Conservation (phyloP, 2,329 filamentous ascomycete genomes). For the Thielaviopsis populi region DNA sequence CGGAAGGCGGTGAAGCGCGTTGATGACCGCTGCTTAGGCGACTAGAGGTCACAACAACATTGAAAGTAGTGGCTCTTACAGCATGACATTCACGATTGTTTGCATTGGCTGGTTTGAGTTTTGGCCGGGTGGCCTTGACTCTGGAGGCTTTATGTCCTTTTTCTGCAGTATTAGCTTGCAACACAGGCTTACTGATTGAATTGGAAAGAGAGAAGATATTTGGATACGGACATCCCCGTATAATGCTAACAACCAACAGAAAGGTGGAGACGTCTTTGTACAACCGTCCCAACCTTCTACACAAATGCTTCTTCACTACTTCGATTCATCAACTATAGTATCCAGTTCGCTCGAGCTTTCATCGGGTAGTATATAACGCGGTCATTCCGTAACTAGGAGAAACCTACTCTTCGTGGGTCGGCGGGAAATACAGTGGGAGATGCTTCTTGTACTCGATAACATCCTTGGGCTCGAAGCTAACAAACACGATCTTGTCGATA, state of each 20-base stretch:
- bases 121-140: not conserved
- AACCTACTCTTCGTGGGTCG: not conserved
- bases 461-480: conserved; percentile 69
- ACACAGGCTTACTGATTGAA: no score
- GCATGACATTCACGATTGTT: not conserved
- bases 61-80: not conserved
- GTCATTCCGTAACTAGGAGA: not conserved
- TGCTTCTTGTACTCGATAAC: conserved; percentile 52
- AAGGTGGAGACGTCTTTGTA: not conserved
- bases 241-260: not conserved
- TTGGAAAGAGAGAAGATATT: no score
- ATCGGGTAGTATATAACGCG: no score
- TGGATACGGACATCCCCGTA: no score
- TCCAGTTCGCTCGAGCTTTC: not conserved
- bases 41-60: not conserved
- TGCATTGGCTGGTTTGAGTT: not conserved
- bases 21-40: not conserved
- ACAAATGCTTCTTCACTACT: not conserved
- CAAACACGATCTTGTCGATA: conserved; percentile 67
- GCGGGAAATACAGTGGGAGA: conserved; percentile 35
- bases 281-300: not conserved
- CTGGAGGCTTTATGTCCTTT: no score
- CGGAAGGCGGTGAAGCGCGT: conserved; percentile 2
- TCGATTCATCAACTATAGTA: not conserved
- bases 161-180: no score